A percentile compares a stretch with the other conserved stretches of the same genome.
These are phyloP conservation scores for Colletotrichum paranaense DNA, from an alignment of 2,329 filamentous ascomycete genomes.

Conservation along the genomic window DNA sequence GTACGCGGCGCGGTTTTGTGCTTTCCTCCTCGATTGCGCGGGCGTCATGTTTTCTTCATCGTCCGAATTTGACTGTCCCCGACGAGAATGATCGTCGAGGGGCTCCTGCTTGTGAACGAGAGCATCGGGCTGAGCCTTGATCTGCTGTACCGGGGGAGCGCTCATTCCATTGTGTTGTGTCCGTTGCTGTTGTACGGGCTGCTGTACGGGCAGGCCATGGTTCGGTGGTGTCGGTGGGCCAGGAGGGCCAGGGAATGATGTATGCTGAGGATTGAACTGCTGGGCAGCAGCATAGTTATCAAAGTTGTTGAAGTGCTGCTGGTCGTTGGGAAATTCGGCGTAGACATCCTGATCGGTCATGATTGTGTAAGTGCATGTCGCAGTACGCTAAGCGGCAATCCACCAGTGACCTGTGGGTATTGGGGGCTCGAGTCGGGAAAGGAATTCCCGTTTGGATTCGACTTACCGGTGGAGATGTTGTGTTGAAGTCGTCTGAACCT, in stretches of 20 bases:
- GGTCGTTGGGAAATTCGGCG: constrained; percentile 57
- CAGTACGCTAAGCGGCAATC: constrained; percentile 45
- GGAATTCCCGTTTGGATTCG: constrained; percentile 21
- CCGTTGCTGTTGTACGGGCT: constrained; percentile 24
- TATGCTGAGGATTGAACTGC: constrained; percentile 40
- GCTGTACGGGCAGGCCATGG: constrained; percentile 35
- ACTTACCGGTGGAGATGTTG: constrained; percentile 67
- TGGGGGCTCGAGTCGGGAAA: constrained; percentile 35
- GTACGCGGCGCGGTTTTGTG: constrained; percentile 71
- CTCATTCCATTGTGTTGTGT: constrained; percentile 41
- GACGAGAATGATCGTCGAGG: constrained; percentile 48
- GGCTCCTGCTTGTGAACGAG: constrained; percentile 50
- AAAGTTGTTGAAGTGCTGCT: constrained; percentile 62
- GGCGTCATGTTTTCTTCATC: constrained; percentile 64
- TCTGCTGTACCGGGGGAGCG: constrained; percentile 39
- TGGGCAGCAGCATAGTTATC: constrained; percentile 52
- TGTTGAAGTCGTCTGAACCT: constrained; percentile 65
- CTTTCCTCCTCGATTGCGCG: constrained; percentile 68
- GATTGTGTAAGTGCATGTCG: constrained; percentile 44
- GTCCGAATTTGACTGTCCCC: constrained; percentile 63
- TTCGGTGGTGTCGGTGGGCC: constrained; percentile 60
- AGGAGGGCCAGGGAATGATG: constrained; percentile 58
- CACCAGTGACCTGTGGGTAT: constrained; percentile 42
- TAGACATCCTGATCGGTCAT: constrained; percentile 59
- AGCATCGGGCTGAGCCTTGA: constrained; percentile 35